A percentile compares a stretch with the other conserved stretches of the same genome.
Evolutionary conservation across 106 monocot species (phyloP).

Genomic region (Alisma plantagoaquatica): DNA sequence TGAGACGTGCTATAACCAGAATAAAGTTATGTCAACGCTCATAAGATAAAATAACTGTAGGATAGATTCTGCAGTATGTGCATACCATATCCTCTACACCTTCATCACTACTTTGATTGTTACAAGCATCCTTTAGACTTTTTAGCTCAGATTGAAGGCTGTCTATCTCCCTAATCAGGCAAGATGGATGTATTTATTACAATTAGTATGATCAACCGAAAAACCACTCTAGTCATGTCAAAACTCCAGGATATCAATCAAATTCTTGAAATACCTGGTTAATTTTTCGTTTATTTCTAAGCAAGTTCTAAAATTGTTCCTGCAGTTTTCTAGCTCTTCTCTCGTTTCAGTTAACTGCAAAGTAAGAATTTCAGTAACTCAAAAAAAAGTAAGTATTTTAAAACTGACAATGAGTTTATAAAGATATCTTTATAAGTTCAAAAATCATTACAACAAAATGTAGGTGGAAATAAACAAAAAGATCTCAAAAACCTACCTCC

Average conservation of each 20-base stretch:
- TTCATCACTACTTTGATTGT: constrained; percentile 7
- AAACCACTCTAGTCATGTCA: too few relatives aligned
- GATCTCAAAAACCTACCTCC: too few relatives aligned
- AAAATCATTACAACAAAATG: too few relatives aligned
- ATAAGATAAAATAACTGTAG: background rate
- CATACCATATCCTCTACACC: constrained; percentile 34
- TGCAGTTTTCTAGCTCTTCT: constrained; percentile 76
- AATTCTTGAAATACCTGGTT: constrained; percentile 43
- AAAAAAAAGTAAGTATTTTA: too few relatives aligned
- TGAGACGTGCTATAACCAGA: background rate
- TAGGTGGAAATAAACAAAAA: too few relatives aligned
- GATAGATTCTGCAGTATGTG: too few relatives aligned
- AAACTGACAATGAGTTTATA: too few relatives aligned
- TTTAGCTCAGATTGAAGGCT: constrained; percentile 31
- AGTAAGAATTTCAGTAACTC: too few relatives aligned
- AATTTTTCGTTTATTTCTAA: constrained; percentile 63
- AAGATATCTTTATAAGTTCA: too few relatives aligned
- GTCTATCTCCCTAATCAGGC: constrained; percentile 67
- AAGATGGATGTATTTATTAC: too few relatives aligned
- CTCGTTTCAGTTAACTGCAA: constrained; percentile 53
- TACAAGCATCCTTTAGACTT: constrained; percentile 13
- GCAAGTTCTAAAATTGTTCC: constrained; percentile 46
- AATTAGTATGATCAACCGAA: too few relatives aligned
- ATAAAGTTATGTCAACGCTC: background rate
- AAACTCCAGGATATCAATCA: too few relatives aligned